These are phyloP conservation scores for Diaporthe citriasiana DNA, from an alignment of 2,329 filamentous ascomycete species.

Conservation along the genomic window DNA sequence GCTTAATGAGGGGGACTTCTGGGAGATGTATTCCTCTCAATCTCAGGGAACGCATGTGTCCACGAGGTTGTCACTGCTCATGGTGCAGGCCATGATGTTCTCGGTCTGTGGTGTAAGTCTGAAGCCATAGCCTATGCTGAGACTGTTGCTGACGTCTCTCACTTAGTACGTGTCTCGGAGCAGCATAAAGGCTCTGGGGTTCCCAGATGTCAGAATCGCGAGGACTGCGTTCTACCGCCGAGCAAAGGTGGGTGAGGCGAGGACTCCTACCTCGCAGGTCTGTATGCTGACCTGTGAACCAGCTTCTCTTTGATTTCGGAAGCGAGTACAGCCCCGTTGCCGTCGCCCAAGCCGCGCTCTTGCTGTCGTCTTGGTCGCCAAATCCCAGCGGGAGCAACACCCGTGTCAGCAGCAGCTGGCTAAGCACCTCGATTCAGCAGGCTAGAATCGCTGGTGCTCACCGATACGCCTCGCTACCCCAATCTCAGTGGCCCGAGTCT, in stretches of 20 bases:
- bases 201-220: slow-evolving; percentile 58
- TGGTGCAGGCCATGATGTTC: slow-evolving; percentile 62
- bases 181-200: slow-evolving; percentile 59
- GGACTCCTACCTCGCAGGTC: neutral
- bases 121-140: neutral
- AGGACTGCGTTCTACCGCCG: slow-evolving; percentile 60
- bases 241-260: slow-evolving; percentile 52
- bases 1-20: slow-evolving; percentile 62
- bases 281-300: neutral
- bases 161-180: slow-evolving; percentile 56
- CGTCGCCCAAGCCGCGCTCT: slow-evolving; percentile 58
- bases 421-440: slow-evolving; percentile 64
- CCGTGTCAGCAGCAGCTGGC: slow-evolving; percentile 58
- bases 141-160: neutral
- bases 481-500: slow-evolving; percentile 49
- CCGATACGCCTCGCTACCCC: slow-evolving; percentile 52
- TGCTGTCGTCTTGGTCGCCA: slow-evolving; percentile 60
- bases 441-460: slow-evolving; percentile 61
- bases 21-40: slow-evolving; percentile 58
- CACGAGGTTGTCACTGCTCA: slow-evolving; percentile 58
- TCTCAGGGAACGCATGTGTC: slow-evolving; percentile 42
- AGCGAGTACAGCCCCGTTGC: slow-evolving; percentile 58
- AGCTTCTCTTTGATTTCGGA: slow-evolving; percentile 61
- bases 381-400: slow-evolving; percentile 45
- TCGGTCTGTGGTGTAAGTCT: slow-evolving; percentile 56